phyloP scores from a whole-genome alignment of 257 asterid genomes.

The Solanum sitiens region DNA sequence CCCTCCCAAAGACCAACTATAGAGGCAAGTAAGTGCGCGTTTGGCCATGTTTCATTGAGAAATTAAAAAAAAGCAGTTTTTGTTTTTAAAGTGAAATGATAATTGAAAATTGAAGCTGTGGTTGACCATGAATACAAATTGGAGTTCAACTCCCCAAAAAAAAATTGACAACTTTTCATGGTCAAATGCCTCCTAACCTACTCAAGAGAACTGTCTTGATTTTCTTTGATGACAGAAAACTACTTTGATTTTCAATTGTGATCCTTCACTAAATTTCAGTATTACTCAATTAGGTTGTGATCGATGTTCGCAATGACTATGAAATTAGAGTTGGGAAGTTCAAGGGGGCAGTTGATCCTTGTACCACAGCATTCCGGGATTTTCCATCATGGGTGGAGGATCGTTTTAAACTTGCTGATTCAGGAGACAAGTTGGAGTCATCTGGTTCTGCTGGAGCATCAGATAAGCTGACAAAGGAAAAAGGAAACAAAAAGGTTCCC shows the following conservation, averaged over 20 bases:
- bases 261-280: neutral
- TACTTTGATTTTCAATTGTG: neutral
- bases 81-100: no score
- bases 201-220: neutral
- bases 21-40: neutral
- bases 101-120: neutral
- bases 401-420: slow-evolving; percentile 27
- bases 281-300: slow-evolving; percentile 50
- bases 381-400: slow-evolving; percentile 88
- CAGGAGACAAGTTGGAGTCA: slow-evolving; percentile 15
- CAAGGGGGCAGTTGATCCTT: slow-evolving; percentile 84
- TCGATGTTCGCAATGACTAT: slow-evolving; percentile 91
- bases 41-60: neutral
- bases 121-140: neutral
- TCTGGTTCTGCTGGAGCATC: slow-evolving; percentile 18
- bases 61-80: no score
- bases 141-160: neutral
- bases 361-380: slow-evolving; percentile 85
- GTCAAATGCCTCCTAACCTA: neutral
- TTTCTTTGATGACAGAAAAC: neutral
- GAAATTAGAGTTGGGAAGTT: slow-evolving; percentile 98
- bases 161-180: neutral
- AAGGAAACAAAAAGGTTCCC: slow-evolving; percentile 42
- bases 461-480: slow-evolving; percentile 24
- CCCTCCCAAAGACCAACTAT: neutral